Evolutionary conservation across 2,329 filamentous ascomycete genomes (phyloP).

Genomic region (Sclerotinia trifoliorum): DNA sequence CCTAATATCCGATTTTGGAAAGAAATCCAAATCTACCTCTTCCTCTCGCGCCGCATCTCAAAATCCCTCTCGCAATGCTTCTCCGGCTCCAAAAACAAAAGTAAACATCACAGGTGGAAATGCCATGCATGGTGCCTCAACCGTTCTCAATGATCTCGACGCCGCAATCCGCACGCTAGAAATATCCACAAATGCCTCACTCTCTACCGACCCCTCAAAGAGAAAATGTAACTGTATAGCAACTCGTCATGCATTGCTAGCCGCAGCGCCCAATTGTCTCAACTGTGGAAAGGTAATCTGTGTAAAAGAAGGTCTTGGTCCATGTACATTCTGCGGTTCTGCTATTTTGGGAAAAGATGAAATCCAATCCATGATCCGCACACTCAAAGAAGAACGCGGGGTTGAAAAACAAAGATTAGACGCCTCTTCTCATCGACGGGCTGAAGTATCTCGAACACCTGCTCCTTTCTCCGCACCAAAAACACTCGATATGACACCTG

Average conservation of each 20-base stretch:
- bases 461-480: conserved; percentile 57
- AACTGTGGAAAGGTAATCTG: conserved; percentile 94
- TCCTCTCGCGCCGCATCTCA: conserved; percentile 49
- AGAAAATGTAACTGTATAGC: conserved; percentile 86
- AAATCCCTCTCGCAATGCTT: conserved; percentile 45
- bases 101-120: conserved; percentile 72
- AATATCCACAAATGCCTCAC: conserved; percentile 81
- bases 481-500: conserved; percentile 30
- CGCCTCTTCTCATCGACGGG: conserved; percentile 64
- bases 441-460: conserved; percentile 62
- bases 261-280: conserved; percentile 90
- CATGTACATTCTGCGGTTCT: conserved; percentile 84
- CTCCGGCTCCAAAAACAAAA: conserved; percentile 54
- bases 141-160: conserved; percentile 67
- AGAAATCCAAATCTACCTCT: conserved; percentile 52
- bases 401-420: conserved; percentile 82
- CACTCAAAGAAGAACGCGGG: conserved; percentile 81
- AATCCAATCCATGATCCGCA: conserved; percentile 79
- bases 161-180: conserved; percentile 87
- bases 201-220: conserved; percentile 52
- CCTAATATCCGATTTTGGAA: conserved; percentile 75
- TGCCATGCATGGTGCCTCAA: conserved; percentile 78
- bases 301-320: conserved; percentile 87
- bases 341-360: conserved; percentile 71
- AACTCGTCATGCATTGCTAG: conserved; percentile 79